Evolutionary conservation across 345 rosid species (phyloP), one percentile per base, ranked within the genome.

Genomic region (Trapa bicornis): DNA sequence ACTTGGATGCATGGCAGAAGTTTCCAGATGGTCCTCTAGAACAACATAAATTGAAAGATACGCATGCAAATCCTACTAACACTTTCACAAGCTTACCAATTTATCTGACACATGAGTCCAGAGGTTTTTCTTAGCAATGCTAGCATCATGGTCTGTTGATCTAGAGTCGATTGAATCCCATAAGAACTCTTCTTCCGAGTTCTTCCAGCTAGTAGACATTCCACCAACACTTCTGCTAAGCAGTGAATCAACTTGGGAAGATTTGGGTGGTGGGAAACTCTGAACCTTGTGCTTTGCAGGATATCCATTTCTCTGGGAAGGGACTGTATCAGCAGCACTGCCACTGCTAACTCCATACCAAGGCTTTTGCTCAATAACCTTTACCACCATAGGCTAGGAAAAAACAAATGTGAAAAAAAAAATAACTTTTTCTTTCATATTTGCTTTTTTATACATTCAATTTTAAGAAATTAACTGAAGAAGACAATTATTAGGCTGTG

Each of bases 111-210:
- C 87, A 77, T 82, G 76, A 70, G 72, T 70, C 83, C 85, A 81
- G 37, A 1, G 70, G 64, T 85, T 95, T 69, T 80, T 86, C 77
- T 80, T 82, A 16, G 82, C 68, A 76, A 74, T 76, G 64, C 58
- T 71, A 70, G 76, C 75, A 72, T 82, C 86, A n/a, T 82, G 82
- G 74, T 85, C 88, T 16, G 86, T 75, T 67, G 83, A 73, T 72
- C 95, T 50, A 65, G 96, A 82, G 68, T 85, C 92, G 84, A 85
- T 84, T 16, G 72, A 65, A 54, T 94, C 99, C 99, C 99, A 94
- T 86, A 86, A 80, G 75, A 86, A 94, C 78, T 94, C 97, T 78
- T 94, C 97, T 82, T 91, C 97, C 5, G 96, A 89, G 76, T 89
- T 89, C 74, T 89, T 91, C 56, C 96, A 91, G 88, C 85, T 89